phyloP scores from a whole-genome alignment of 2,329 filamentous ascomycete genomes.

The Escovopsis sp. region DNA sequence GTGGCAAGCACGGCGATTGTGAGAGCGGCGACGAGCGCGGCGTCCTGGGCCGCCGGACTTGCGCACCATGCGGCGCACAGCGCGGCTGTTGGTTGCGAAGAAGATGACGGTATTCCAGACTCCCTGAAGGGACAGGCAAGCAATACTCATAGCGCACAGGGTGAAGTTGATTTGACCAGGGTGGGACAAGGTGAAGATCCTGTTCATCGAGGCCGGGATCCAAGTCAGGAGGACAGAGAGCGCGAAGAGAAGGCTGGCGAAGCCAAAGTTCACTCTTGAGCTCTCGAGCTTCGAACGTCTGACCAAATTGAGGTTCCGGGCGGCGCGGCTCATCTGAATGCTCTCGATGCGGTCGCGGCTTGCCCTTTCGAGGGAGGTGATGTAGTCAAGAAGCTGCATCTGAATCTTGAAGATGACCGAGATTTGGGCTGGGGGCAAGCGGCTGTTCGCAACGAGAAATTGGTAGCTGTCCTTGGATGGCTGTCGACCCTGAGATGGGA shows the following conservation, averaged over 20 bases:
- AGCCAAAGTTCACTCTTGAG: slow-evolving; percentile 42
- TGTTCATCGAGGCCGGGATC: slow-evolving; percentile 55
- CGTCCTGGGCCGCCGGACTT: too few relatives aligned
- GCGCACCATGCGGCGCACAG: slow-evolving; percentile 12
- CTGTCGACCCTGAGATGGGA: too few relatives aligned
- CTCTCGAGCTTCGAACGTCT: slow-evolving; percentile 29
- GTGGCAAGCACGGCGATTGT: too few relatives aligned
- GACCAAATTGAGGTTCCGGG: too few relatives aligned
- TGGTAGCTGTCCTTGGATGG: too few relatives aligned
- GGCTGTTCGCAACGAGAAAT: too few relatives aligned
- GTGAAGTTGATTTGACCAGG: slow-evolving; percentile 36
- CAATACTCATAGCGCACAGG: slow-evolving; percentile 51
- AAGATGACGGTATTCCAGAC: slow-evolving; percentile 72
- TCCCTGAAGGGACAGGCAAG: slow-evolving; percentile 62
- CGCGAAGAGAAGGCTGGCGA: slow-evolving; percentile 45
- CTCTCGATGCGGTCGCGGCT: too few relatives aligned
- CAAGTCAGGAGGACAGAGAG: slow-evolving; percentile 44
- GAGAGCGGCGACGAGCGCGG: not conserved
- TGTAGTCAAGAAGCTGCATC: too few relatives aligned
- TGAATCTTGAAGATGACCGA: too few relatives aligned
- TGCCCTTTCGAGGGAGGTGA: too few relatives aligned
- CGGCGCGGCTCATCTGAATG: slow-evolving; percentile 1
- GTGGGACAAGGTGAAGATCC: slow-evolving; percentile 50
- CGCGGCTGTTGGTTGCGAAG: slow-evolving; percentile 44
- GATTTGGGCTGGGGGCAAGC: too few relatives aligned